Evolutionary conservation across 768 basidiomycete species (phyloP).

Genomic region (Hypholoma sublateritium): DNA sequence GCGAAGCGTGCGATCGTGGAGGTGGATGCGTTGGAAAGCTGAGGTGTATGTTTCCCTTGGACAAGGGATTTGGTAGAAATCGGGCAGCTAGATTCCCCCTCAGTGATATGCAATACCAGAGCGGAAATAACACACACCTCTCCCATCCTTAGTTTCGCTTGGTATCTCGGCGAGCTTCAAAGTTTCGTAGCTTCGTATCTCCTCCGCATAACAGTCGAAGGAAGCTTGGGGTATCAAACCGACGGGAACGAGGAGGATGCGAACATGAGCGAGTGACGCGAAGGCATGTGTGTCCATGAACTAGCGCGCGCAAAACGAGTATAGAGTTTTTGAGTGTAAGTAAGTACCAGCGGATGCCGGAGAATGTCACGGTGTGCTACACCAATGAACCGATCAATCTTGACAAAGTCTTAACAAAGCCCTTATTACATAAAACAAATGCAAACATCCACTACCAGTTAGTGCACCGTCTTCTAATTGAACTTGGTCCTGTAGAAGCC

Average conservation of each 20-base stretch:
- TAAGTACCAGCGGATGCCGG: no score
- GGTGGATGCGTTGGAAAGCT: conserved; percentile 76
- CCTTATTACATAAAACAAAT: conserved; percentile 12
- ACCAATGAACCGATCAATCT: no score
- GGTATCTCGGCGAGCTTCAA: conserved; percentile 85
- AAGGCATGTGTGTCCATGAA: conserved; percentile 72
- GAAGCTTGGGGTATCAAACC: conserved; percentile 67
- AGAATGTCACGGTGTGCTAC: no score
- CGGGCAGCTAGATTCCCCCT: conserved; percentile 48
- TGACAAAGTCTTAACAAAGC: no score
- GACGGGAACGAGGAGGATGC: conserved; percentile 84
- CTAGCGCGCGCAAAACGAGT: neutral
- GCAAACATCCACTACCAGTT: conserved; percentile 15
- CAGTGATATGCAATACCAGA: neutral
- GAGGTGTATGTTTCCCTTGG: conserved; percentile 81
- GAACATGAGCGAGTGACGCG: conserved; percentile 82
- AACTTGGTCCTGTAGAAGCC: neutral
- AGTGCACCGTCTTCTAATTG: conserved; percentile 10
- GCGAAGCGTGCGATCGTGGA: conserved; percentile 60
- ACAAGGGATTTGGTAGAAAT: conserved; percentile 77
- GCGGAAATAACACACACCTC: conserved; percentile 47
- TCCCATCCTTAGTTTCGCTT: conserved; percentile 72
- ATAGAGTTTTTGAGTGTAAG: no score
- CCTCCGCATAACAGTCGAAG: conserved; percentile 72
- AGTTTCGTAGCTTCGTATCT: conserved; percentile 71